Base-by-base conservation (phyloP, 192 early-diverging fungal genomes). In the Thamnidium elegans region DNA sequence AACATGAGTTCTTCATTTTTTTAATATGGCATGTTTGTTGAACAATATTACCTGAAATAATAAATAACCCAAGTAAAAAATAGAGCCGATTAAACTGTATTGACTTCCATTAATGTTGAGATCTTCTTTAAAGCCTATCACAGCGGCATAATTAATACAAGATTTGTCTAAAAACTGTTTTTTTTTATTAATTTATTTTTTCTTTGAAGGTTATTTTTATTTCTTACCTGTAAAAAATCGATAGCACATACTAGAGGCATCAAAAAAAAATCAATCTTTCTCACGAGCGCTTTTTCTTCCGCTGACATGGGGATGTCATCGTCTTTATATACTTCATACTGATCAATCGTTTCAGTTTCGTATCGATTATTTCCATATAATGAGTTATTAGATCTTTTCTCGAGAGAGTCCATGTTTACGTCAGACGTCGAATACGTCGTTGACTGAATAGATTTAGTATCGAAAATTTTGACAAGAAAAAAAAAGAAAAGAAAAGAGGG, bases 61-160 rank as follows among this genome's bases (percentile, higher is more conserved):
- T 11, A 69, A 34, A 47, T 67, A 73, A 19, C 71, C 71, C 8
- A 67, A 20, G 21, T 73, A 73, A 46, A 73, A 73, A 8, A 73
- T 63, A 21, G 71, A 73, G 3, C 71, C 55, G 32, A 73, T 17
- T 20, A 63, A 26, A 59, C 65, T 56, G 45, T 63, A 73, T 23
- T 73, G 53, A 36, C 23, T 52, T 26, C 71, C 71, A 5, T 17
- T 23, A 7, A 73, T 50, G 34, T 73, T 17, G 1, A 63, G 21
- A 14, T 73, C 65, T 8, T 48, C 39, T 6, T 56, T 63, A 13
- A 73, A 63, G 8, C 59, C 58, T 20, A 73, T 51, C 3, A 39
- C 66, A 47, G 53, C 45, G 9, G 65, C 65, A 59, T 73, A 72
- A 19, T 61, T 55, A 9, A 72, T 55, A 43, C 60, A 58, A 15